Evolutionary conservation across 2,329 filamentous ascomycete genomes (phyloP), one percentile per base, ranked within the genome.

Genomic region (Verticillium dahliae): DNA sequence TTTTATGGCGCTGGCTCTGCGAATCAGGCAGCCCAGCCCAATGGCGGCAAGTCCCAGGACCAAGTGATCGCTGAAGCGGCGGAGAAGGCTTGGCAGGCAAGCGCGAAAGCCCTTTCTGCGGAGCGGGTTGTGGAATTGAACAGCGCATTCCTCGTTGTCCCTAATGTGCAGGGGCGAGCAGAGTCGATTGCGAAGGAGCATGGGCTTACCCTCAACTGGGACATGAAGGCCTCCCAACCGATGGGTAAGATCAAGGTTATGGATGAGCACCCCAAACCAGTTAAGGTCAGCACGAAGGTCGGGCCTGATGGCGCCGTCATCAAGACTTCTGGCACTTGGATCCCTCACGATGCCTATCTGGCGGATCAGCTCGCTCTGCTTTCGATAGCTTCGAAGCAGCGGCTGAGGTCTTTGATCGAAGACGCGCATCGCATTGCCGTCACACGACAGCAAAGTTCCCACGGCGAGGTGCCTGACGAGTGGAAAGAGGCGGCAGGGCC

Each of bases 281-380:
- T 88, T 31, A 86, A 73, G 65, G 85, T 81, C 56, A 80, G 69
- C 72, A 83, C 76, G 62, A 82, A 82, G 63, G 78, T 78, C 1
- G 86, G 85, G 0, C 83, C 86, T 0, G 86, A 92, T 58, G 85
- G 84, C 37, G 81, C 84, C 13, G 75, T 89, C 31, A 81, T 91
- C 2, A 76, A 84, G 52, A 87, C 88, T 1, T 82, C 80, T 14
- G 88, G 87, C 2, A 85, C 86, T 22, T 91, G 90, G 60, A 84
- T 96, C 41, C 84, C 95, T 0, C 86, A 89, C 39, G 90, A 92
- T 54, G 86, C 90, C 1, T 87, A 85, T 60, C 79, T 97, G 38
- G 89, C 90, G 14, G 92, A 97, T 64, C 90, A 97, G 67, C 77
- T 97, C 55, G 90, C 91, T 33, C 80, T 97, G 15, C 73, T 97